phyloP scores from a whole-genome alignment of 2,329 filamentous ascomycete species.

The Albifimbria verrucaria region DNA sequence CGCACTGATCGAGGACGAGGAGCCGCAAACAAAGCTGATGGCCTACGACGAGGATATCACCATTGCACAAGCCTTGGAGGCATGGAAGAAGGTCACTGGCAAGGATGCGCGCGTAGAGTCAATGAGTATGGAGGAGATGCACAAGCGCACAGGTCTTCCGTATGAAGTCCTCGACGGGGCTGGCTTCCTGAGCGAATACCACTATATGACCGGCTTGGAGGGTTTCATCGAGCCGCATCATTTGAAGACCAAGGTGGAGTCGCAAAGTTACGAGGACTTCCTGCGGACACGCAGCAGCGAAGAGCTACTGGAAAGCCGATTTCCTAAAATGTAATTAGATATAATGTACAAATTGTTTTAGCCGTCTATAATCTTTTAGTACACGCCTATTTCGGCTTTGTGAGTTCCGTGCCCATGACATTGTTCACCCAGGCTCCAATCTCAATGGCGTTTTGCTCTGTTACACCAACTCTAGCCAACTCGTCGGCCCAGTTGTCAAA shows the following conservation, averaged over 20 bases:
- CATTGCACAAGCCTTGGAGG: constrained; percentile 25
- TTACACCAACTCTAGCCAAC: constrained; percentile 21
- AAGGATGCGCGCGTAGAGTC: constrained; percentile 28
- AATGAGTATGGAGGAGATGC: constrained; percentile 28
- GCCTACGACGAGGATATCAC: constrained; percentile 40
- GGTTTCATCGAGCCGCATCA: constrained; percentile 34
- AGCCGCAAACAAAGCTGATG: constrained; percentile 35
- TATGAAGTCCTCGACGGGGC: constrained; percentile 34
- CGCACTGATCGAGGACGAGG: constrained; percentile 37
- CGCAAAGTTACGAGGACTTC: constrained; percentile 26
- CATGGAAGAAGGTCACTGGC: constrained; percentile 33
- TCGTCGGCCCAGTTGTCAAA: constrained; percentile 21
- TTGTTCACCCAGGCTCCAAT: constrained; percentile 28
- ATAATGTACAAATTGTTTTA: background rate
- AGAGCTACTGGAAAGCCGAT: background rate
- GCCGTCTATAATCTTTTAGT: background rate
- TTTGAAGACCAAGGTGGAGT: constrained; percentile 29
- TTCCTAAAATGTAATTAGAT: background rate
- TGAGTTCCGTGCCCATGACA: constrained; percentile 19
- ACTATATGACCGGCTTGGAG: constrained; percentile 36
- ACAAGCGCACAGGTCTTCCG: constrained; percentile 27
- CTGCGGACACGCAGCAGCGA: constrained; percentile 9
- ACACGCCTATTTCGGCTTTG: background rate
- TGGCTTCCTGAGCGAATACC: constrained; percentile 33
- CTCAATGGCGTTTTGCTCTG: constrained; percentile 14